Percentiles rank a stretch among this genome's conserved stretches.
phyloP scores from a whole-genome alignment of 441 rosid genomes.

The Populus tomentosa region DNA sequence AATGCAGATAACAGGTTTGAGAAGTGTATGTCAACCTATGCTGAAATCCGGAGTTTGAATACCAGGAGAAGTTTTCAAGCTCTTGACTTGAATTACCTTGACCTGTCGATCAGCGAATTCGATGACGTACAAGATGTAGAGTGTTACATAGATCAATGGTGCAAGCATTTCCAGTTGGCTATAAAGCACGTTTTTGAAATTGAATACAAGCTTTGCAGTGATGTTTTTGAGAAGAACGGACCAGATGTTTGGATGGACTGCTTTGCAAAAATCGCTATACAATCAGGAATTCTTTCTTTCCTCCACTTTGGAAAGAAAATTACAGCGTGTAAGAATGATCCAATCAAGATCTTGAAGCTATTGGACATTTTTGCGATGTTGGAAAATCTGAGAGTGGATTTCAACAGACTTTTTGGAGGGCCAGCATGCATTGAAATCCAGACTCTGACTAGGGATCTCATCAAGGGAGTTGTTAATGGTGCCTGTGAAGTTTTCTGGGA shows the following conservation, averaged over 20 bases:
- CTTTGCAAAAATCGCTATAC: constrained; percentile 48
- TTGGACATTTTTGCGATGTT: constrained; percentile 52
- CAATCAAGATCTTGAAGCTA: constrained; percentile 61
- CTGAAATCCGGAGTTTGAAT: constrained; percentile 34
- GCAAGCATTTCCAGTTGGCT: constrained; percentile 43
- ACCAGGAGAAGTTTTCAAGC: constrained; percentile 33
- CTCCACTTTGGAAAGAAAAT: constrained; percentile 56
- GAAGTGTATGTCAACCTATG: constrained; percentile 33
- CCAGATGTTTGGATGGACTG: constrained; percentile 32
- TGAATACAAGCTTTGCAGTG: constrained; percentile 51
- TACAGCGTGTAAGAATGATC: constrained; percentile 52
- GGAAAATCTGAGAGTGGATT: constrained; percentile 52
- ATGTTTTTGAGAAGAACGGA: constrained; percentile 35
- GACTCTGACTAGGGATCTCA: constrained; percentile 49
- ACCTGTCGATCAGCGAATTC: constrained; percentile 33
- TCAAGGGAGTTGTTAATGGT: constrained; percentile 49
- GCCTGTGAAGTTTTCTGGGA: constrained; percentile 67
- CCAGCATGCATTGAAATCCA: constrained; percentile 54
- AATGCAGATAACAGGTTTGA: not conserved
- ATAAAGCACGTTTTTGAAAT: constrained; percentile 41
- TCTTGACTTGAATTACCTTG: constrained; percentile 43
- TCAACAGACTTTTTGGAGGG: constrained; percentile 55
- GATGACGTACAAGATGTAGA: constrained; percentile 44
- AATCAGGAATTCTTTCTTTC: constrained; percentile 46
- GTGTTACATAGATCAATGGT: constrained; percentile 47